Percentiles rank a stretch among this genome's conserved stretches.
Conservation (phyloP, 2,329 filamentous ascomycete species). For the Cephalotrichum gorgonifer region DNA sequence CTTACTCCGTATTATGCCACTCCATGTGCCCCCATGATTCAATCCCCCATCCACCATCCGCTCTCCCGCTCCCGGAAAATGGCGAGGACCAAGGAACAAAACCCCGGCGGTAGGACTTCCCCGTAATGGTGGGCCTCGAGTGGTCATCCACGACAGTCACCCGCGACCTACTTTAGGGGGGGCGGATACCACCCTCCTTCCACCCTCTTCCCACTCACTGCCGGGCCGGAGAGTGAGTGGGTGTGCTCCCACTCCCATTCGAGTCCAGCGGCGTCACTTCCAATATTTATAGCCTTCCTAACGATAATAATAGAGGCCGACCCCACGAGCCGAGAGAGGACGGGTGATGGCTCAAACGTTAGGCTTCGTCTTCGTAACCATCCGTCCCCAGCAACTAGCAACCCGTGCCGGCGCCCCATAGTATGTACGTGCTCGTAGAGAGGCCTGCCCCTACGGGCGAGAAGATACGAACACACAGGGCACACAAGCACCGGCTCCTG, state of each 20-base stretch:
- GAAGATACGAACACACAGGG: not conserved
- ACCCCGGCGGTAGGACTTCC: not conserved
- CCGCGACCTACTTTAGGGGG: not conserved
- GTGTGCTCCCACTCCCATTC: too few relatives aligned
- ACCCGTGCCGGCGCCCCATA: too few relatives aligned
- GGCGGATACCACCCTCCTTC: not conserved
- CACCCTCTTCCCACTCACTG: not conserved
- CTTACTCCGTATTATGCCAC: too few relatives aligned
- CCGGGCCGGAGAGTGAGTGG: not conserved
- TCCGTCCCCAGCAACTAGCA: not conserved
- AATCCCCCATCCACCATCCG: not conserved
- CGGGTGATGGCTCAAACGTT: not conserved
- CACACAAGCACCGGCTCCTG: not conserved
- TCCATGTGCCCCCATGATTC: too few relatives aligned
- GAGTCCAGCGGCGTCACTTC: too few relatives aligned
- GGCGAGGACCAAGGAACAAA: not conserved
- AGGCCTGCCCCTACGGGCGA: not conserved
- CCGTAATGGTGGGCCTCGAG: not conserved
- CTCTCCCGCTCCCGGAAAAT: too few relatives aligned
- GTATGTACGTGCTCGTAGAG: not conserved
- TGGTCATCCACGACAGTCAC: not conserved
- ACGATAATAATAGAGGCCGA: too few relatives aligned
- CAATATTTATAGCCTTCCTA: too few relatives aligned
- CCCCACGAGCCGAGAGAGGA: not conserved
- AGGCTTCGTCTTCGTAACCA: not conserved